Evolutionary conservation across 306 rosid species (phyloP).

Genomic region (Adenanthera pavonina): DNA sequence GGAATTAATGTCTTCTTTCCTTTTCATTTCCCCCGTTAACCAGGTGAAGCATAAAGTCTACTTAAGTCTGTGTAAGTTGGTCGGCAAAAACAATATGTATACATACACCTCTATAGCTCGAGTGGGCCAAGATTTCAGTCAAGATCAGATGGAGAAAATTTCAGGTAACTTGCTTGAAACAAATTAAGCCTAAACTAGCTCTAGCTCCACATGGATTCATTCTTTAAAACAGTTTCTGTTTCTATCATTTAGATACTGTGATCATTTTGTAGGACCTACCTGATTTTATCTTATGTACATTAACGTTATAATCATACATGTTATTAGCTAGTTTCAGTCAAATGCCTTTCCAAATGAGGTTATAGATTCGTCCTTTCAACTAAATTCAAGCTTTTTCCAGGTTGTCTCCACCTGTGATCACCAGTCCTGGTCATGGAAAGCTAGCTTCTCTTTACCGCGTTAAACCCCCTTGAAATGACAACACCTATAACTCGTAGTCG

Average conservation of each 20-base stretch:
- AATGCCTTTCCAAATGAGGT: constrained; percentile 40
- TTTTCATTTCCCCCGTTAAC: neutral
- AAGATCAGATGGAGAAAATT: constrained; percentile 24
- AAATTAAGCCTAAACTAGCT: constrained; percentile 27
- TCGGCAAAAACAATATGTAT: constrained; percentile 6
- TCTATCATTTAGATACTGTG: constrained; percentile 19
- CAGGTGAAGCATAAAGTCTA: constrained; percentile 19
- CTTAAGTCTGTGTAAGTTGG: neutral
- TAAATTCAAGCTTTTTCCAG: constrained; percentile 48
- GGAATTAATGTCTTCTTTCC: constrained; percentile 22
- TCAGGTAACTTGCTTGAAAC: constrained; percentile 43
- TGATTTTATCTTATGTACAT: neutral
- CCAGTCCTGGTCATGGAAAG: constrained; percentile 40
- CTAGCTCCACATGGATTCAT: neutral
- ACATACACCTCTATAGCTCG: neutral
- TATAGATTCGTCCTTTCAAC: constrained; percentile 40
- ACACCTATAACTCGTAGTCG: constrained; percentile 32
- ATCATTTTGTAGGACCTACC: constrained; percentile 40
- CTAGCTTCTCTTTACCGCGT: constrained; percentile 33
- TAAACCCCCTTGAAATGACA: constrained; percentile 36
- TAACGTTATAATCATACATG: neutral
- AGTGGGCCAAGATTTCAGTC: constrained; percentile 30
- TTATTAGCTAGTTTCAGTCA: constrained; percentile 38
- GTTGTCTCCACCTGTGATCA: constrained; percentile 60
- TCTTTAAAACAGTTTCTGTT: constrained; percentile 31